Conservation (phyloP, 2,329 filamentous ascomycete species). For the Ophiosphaerella korrae region DNA sequence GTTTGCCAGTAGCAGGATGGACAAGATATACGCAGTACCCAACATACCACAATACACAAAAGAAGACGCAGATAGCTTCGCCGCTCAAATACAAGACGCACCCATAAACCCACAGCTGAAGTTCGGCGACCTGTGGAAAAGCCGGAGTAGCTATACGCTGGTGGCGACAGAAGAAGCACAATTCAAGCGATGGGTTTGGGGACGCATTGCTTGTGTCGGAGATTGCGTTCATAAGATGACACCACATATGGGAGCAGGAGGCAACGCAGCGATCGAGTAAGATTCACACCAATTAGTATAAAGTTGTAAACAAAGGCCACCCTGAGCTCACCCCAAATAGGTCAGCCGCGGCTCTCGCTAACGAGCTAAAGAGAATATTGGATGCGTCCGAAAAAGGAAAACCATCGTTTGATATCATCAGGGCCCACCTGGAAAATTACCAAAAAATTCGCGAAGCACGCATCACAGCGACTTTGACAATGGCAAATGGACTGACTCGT, state of each 20-base stretch:
- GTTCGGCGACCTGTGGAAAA: conserved; percentile 45
- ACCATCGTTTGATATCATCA: conserved; percentile 11
- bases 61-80: conserved; percentile 37
- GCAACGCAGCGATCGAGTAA: conserved; percentile 22
- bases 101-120: conserved; percentile 29
- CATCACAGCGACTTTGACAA: conserved; percentile 2
- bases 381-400: conserved; percentile 13
- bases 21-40: conserved; percentile 24
- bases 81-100: conserved; percentile 26
- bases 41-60: conserved; percentile 41
- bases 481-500: conserved; percentile 11
- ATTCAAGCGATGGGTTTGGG: conserved; percentile 47
- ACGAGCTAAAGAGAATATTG: conserved; percentile 14
- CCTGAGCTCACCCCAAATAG: background rate
- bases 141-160: conserved; percentile 20
- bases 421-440: conserved; percentile 9
- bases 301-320: too few species aligned
- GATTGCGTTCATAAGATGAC: conserved; percentile 51
- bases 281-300: background rate
- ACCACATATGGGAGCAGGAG: conserved; percentile 23
- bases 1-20: conserved; percentile 30
- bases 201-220: conserved; percentile 48
- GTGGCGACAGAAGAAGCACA: conserved; percentile 45
- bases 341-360: conserved; percentile 20
- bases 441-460: conserved; percentile 14